A percentile compares a stretch with the other conserved stretches of the same genome.
phyloP scores from a whole-genome alignment of 73 alveolate species.

The Tetrahymena borealis region DNA sequence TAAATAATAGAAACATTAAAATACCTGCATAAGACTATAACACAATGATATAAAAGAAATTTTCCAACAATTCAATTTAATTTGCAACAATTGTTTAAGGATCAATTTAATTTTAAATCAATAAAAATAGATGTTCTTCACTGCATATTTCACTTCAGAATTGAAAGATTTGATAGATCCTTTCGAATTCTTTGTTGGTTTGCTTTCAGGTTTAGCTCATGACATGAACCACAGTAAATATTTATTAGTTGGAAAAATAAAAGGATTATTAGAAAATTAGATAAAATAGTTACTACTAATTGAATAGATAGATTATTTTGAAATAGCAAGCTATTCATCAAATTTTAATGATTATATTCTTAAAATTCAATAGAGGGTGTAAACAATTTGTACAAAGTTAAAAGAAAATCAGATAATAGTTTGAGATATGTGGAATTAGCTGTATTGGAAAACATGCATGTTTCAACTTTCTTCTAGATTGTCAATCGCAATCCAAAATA shows the following conservation, averaged over 20 bases:
- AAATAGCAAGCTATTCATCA: too few relatives aligned
- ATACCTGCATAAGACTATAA: too few relatives aligned
- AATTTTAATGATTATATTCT: too few relatives aligned
- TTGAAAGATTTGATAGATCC: slow-evolving; percentile 9
- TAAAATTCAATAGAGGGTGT: slow-evolving; percentile 32
- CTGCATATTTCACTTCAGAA: slow-evolving; percentile 17
- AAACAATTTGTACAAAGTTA: slow-evolving; percentile 27
- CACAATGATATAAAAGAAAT: too few relatives aligned
- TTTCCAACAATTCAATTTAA: too few relatives aligned
- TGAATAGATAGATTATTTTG: too few relatives aligned
- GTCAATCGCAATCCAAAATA: slow-evolving; percentile 13
- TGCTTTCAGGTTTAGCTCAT: slow-evolving; percentile 34
- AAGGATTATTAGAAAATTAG: too few relatives aligned
- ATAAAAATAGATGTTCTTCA: slow-evolving; percentile 2
- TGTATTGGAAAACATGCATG: slow-evolving; percentile 41
- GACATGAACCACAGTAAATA: slow-evolving; percentile 34
- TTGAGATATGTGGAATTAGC: slow-evolving; percentile 22
- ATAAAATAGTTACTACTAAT: too few relatives aligned
- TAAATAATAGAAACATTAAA: too few relatives aligned
- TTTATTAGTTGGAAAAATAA: too few relatives aligned
- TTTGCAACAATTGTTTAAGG: too few relatives aligned
- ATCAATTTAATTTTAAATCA: too few relatives aligned
- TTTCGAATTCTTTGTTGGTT: slow-evolving; percentile 17
- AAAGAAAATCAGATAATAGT: slow-evolving; percentile 15
- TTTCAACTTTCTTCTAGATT: slow-evolving; percentile 33